Percentiles rank a stretch among this genome's conserved stretches.
phyloP scores from a whole-genome alignment of 352 stramenopile genomes.

The Globisporangium abappressorium region DNA sequence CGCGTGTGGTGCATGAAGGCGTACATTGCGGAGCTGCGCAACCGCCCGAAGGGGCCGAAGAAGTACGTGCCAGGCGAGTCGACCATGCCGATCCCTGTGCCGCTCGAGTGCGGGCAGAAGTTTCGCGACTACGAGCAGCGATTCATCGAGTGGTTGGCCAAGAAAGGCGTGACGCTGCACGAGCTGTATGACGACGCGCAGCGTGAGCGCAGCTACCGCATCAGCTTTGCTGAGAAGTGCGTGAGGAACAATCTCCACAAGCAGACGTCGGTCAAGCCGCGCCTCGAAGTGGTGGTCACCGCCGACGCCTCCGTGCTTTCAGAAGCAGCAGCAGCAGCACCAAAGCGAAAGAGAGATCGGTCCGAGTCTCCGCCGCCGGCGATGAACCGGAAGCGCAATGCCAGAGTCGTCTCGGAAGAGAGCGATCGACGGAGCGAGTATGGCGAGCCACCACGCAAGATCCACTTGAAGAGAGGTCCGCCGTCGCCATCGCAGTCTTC shows the following conservation, averaged over 20 bases:
- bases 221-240: slow-evolving; percentile 18
- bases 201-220: slow-evolving; percentile 18
- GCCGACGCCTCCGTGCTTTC: background rate
- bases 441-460: background rate
- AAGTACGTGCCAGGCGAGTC: background rate
- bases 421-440: background rate
- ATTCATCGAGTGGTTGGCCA: slow-evolving; percentile 17
- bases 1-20: slow-evolving; percentile 7
- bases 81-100: slow-evolving; percentile 17
- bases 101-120: slow-evolving; percentile 14
- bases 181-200: slow-evolving; percentile 7
- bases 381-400: background rate
- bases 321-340: background rate
- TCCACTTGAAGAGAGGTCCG: background rate
- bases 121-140: slow-evolving; percentile 19
- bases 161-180: background rate
- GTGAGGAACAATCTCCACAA: background rate
- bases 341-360: slow-evolving; percentile 3
- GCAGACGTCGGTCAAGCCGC: background rate
- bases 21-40: slow-evolving; percentile 7
- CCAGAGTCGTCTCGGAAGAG: background rate
- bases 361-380: background rate
- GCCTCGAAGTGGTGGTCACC: background rate
- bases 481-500: background rate
- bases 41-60: background rate